Conservation (phyloP, 176 grass and related monocot species). For the Oryza punctata region DNA sequence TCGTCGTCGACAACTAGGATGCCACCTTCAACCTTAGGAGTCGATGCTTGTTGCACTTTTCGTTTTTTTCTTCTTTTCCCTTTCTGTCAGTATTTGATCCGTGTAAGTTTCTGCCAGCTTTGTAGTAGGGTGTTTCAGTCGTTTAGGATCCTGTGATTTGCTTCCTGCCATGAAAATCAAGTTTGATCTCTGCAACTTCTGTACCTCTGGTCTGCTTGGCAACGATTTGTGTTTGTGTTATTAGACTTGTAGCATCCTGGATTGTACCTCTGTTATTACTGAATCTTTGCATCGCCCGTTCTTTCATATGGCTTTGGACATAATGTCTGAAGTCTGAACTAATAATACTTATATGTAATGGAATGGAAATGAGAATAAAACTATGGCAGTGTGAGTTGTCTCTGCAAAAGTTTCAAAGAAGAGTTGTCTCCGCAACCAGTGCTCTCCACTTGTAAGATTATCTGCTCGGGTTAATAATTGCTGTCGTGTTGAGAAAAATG, state of each 20-base stretch:
- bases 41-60: neutral
- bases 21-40: neutral
- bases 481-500: neutral
- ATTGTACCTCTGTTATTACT: neutral
- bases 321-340: neutral
- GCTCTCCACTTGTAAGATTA: neutral
- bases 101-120: constrained; percentile 26
- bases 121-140: constrained; percentile 30
- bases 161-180: constrained; percentile 18
- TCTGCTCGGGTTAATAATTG: neutral
- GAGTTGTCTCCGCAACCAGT: no score
- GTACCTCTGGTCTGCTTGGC: neutral
- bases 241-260: neutral
- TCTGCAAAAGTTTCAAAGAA: no score
- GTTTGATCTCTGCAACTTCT: neutral
- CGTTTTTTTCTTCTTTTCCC: neutral
- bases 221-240: neutral
- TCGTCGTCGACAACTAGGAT: constrained; percentile 57
- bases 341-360: neutral
- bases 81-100: constrained; percentile 41
- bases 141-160: constrained; percentile 50
- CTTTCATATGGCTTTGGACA: neutral
- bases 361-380: neutral
- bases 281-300: neutral
- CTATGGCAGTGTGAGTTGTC: neutral